Evolutionary conservation across 495 filamentous ascomycete species (phyloP).

Genomic region (Lophiostoma macrostomum): DNA sequence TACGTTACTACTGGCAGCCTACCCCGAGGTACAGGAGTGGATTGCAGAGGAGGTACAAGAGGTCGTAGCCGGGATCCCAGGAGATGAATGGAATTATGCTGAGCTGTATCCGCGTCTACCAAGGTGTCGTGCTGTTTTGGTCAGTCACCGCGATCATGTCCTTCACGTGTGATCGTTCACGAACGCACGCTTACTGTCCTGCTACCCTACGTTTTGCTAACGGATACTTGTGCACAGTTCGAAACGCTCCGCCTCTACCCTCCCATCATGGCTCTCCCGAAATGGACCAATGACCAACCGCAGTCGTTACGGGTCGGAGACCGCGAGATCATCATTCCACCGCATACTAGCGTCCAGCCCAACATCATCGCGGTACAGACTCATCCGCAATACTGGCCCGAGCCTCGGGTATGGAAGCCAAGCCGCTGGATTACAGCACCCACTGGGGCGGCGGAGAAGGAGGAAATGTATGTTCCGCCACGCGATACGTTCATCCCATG

Average conservation of each 20-base stretch:
- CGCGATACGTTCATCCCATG: constrained; percentile 13
- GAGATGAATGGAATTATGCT: constrained; percentile 36
- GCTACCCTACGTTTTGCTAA: constrained; percentile 19
- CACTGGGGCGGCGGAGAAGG: neutral
- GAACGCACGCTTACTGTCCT: too few relatives aligned
- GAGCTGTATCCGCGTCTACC: constrained; percentile 10
- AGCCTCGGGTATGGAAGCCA: constrained; percentile 40
- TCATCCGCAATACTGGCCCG: constrained; percentile 47
- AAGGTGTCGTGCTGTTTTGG: constrained; percentile 7
- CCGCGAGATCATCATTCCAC: constrained; percentile 38
- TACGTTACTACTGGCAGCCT: constrained; percentile 44
- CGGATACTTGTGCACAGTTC: constrained; percentile 33
- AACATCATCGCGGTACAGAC: constrained; percentile 43
- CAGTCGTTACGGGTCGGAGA: constrained; percentile 33
- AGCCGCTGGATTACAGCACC: constrained; percentile 32
- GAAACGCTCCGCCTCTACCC: constrained; percentile 48
- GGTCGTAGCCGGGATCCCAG: constrained; percentile 28
- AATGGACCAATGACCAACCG: constrained; percentile 34
- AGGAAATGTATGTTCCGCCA: neutral
- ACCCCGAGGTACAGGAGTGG: constrained; percentile 46
- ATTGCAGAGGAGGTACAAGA: constrained; percentile 44
- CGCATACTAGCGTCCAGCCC: constrained; percentile 37
- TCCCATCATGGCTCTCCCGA: constrained; percentile 42
- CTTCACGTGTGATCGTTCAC: too few relatives aligned
- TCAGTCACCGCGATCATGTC: constrained; percentile 32